A percentile compares a stretch with the other conserved stretches of the same genome.
phyloP scores from a whole-genome alignment of 495 filamentous ascomycete genomes.

The Astrocystis sublimbata region DNA sequence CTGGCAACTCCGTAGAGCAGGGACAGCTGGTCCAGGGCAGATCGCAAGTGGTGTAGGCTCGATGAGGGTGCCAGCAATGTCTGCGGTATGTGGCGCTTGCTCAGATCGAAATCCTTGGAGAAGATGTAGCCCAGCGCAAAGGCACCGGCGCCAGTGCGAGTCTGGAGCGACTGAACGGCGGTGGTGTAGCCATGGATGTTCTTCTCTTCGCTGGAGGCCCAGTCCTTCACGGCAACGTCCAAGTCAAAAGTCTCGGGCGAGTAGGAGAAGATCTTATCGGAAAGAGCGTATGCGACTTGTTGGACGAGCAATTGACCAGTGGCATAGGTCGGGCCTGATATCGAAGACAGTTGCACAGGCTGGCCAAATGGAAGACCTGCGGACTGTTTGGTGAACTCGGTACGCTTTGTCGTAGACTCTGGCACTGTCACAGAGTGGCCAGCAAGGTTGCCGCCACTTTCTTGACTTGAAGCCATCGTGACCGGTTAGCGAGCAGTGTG shows the following conservation, averaged over 20 bases:
- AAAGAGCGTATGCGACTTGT: conserved; percentile 90
- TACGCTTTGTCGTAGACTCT: conserved; percentile 29
- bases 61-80: conserved; percentile 82
- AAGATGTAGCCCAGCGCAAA: conserved; percentile 97
- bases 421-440: conserved; percentile 29
- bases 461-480: conserved; percentile 30
- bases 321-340: conserved; percentile 85
- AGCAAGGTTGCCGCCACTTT: conserved; percentile 24
- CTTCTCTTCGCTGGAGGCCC: conserved; percentile 63
- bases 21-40: conserved; percentile 85
- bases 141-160: conserved; percentile 82
- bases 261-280: conserved; percentile 95
- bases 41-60: conserved; percentile 74
- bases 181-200: conserved; percentile 84
- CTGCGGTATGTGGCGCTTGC: conserved; percentile 89
- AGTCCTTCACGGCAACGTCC: conserved; percentile 75
- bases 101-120: conserved; percentile 88
- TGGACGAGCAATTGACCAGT: conserved; percentile 91
- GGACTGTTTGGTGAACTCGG: conserved; percentile 45
- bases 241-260: conserved; percentile 91
- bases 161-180: conserved; percentile 76
- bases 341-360: conserved; percentile 58
- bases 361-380: conserved; percentile 65
- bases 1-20: conserved; percentile 86
- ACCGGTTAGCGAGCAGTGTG: neutral